Conservation (phyloP, 768 basidiomycete species). For the Strobilomyces dryophilus region DNA sequence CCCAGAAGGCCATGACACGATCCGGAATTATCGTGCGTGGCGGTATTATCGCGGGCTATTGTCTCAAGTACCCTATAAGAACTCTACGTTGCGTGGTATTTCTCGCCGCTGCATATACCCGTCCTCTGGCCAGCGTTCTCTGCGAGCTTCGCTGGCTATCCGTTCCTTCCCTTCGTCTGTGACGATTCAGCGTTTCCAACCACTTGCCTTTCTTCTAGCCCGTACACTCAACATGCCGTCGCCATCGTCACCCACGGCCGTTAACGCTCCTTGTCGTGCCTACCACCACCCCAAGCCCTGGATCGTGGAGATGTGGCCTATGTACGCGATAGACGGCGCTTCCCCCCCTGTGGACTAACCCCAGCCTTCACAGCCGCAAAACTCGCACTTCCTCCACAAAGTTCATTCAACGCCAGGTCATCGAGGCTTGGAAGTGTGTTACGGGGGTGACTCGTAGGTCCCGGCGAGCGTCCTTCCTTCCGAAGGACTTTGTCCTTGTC, state of each 20-base stretch:
- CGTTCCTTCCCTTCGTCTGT: conserved; percentile 26
- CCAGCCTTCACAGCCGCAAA: conserved; percentile 13
- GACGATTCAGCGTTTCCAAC: conserved; percentile 16
- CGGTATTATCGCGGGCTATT: neutral
- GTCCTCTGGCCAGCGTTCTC: conserved; percentile 16
- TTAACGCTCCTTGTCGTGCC: conserved; percentile 10
- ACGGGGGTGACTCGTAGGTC: conserved; percentile 49
- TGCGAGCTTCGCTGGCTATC: conserved; percentile 19
- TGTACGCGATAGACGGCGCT: conserved; percentile 11
- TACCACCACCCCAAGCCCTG: conserved; percentile 21
- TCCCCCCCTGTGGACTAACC: neutral
- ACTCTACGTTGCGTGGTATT: neutral
- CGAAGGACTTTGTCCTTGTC: conserved; percentile 60
- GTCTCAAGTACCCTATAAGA: conserved; percentile 21
- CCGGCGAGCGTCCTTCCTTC: conserved; percentile 49
- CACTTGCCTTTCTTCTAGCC: neutral
- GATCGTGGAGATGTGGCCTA: conserved; percentile 22
- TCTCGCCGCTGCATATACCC: neutral
- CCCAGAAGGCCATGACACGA: neutral
- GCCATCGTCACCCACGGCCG: conserved; percentile 6
- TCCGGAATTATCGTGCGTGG: neutral
- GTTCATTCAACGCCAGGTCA: conserved; percentile 52
- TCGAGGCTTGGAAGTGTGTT: conserved; percentile 59
- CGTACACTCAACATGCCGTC: neutral
- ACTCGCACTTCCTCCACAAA: conserved; percentile 37